Evolutionary conservation across 225 moss, liverwort and hornwort genomes (phyloP), one percentile per base, ranked within the genome.

Genomic region (Lunularia cruciata): DNA sequence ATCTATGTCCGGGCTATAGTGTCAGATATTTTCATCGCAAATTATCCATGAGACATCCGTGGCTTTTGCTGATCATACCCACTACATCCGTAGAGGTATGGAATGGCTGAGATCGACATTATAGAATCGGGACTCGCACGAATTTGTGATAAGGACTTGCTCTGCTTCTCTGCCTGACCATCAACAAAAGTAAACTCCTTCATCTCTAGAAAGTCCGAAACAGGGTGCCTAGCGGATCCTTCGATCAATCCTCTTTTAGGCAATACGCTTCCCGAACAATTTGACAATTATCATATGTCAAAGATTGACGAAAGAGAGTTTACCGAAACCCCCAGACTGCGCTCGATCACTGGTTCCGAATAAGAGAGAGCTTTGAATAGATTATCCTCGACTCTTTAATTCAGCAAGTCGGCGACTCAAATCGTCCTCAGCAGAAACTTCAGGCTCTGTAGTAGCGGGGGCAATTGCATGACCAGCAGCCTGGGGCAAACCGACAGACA

Each of bases 391-490:
- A 42, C 78, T 78, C 67, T 83, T 83, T 30, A 83, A 35, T 39
- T 83, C 82, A 37, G 82, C 82, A 57, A 83, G 64, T 10, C 82
- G 74, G 51, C 82, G 78, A 45, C 63, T 83, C 75, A 83, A 75
- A 69, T 83, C 82, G 23, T 83, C 82, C 71, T 83, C 82, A 23
- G 77, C 77, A 58, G 82, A 83, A 20, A 72, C 6, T 51, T 67
- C 63, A 59, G 71, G 47, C 37, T 60, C 71, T 47, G 56, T 59
- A 32, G 73, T 31, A 42, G 81, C 77, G n/a, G n/a, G n/a, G 33
- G 77, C 69, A 45, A 82, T 67, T 26, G 68, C 40, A 67, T 83
- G 82, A 49, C 75, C 67, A 33, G 82, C 82, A 48, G 82, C 25
- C 25, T 83, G 78, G 20, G 82, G 82, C 23, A 83, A 49, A 11